These are phyloP conservation scores for Suillus weaverae DNA, from an alignment of 768 basidiomycete species.

Conservation along the genomic window DNA sequence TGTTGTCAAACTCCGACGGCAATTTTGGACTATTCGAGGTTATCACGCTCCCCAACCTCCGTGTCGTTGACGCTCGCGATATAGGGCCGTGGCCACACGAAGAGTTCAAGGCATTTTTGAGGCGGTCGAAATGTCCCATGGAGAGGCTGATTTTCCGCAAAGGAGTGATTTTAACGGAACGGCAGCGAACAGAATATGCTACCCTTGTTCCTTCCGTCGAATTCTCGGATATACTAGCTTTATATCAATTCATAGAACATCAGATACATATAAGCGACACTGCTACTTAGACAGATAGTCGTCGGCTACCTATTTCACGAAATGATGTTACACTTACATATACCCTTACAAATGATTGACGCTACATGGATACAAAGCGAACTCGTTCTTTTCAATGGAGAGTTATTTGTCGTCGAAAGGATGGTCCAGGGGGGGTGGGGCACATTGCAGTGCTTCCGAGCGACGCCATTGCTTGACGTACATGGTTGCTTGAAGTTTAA, in stretches of 20 bases:
- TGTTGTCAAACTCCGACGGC: accelerated
- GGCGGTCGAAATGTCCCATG: slow-evolving; percentile 21
- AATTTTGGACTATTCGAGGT: slow-evolving; percentile 7
- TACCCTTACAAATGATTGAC: background rate
- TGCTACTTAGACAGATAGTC: background rate
- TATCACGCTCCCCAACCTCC: slow-evolving; percentile 17
- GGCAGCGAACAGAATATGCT: background rate
- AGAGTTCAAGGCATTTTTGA: slow-evolving; percentile 18
- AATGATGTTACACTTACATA: background rate
- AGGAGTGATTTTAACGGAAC: background rate
- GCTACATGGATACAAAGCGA: background rate
- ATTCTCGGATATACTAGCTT: too few species aligned
- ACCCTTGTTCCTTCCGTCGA: background rate
- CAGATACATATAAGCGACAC: background rate
- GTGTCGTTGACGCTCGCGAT: slow-evolving; percentile 9
- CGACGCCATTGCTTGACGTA: background rate
- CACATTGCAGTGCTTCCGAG: too few species aligned
- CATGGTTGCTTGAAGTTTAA: too few species aligned
- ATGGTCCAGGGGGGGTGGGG: background rate
- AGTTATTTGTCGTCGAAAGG: background rate
- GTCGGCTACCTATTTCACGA: background rate
- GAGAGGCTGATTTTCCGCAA: background rate
- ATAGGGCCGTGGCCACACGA: slow-evolving; percentile 16
- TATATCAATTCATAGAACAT: too few species aligned
- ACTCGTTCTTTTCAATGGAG: background rate